phyloP scores from a whole-genome alignment of 1,284 basidiomycete genomes.

The Malassezia japonica region DNA sequence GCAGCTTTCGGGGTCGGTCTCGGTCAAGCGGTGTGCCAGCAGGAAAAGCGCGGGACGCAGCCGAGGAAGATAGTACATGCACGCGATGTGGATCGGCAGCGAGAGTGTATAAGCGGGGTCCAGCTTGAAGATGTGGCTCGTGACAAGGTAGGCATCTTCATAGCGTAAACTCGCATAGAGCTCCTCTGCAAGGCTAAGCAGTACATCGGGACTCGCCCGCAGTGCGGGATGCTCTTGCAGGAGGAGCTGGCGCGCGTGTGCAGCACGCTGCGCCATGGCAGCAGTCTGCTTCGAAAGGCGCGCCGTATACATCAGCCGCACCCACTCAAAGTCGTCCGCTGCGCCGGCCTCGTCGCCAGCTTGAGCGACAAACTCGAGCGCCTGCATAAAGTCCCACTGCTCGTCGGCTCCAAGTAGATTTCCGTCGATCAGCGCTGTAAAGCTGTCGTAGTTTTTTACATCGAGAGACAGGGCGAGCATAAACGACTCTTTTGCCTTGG shows the following conservation, averaged over 20 bases:
- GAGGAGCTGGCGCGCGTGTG: constrained; percentile 54
- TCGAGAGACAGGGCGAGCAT: constrained; percentile 89
- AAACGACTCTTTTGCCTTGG: constrained; percentile 81
- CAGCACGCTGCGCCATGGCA: constrained; percentile 9
- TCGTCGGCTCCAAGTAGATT: constrained; percentile 53
- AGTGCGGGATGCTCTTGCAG: constrained; percentile 57
- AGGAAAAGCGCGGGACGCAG: constrained; percentile 86
- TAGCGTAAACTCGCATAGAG: constrained; percentile 78
- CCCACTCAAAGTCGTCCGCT: constrained; percentile 71
- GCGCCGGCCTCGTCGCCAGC: constrained; percentile 52
- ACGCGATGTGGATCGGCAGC: constrained; percentile 87
- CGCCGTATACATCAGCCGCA: constrained; percentile 80
- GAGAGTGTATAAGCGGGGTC: constrained; percentile 31
- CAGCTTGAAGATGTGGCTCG: constrained; percentile 49
- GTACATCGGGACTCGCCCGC: constrained; percentile 78
- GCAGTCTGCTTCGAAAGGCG: constrained; percentile 65
- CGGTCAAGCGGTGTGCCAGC: constrained; percentile 87
- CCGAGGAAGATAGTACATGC: constrained; percentile 88
- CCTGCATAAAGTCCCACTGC: constrained; percentile 86
- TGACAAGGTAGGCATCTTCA: constrained; percentile 85
- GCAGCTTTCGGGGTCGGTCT: constrained; percentile 74
- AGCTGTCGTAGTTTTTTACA: constrained; percentile 95
- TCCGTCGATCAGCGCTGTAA: constrained; percentile 75
- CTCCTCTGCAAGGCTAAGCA: constrained; percentile 83
- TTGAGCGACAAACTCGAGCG: constrained; percentile 71